Base-by-base conservation (phyloP, 2,329 filamentous ascomycete species). In the Aspergillus candidus region DNA sequence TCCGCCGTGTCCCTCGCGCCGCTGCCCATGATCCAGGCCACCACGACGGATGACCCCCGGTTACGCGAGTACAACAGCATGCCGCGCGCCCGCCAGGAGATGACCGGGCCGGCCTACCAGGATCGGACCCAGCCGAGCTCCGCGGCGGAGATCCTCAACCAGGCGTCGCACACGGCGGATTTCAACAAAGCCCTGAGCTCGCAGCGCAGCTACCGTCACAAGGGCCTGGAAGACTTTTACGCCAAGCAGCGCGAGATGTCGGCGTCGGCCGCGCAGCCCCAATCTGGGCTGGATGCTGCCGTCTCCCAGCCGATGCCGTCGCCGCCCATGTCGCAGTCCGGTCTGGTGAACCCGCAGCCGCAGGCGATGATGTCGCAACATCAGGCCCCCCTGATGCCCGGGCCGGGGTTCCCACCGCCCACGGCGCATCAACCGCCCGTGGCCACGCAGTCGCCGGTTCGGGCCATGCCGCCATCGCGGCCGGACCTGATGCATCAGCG, bases 161-260 rank as follows among this genome's bases (percentile, higher is more conserved):
- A 96, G 65, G 88, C 89, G 22, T 82, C 88, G 40, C 88, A 94
- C 51, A 85, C 91, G 13, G 88, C 88, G 46, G 91, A 97, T 55
- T 94, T 85, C 71, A 97, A 91, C 71, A 88, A 93, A 57, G 78
- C 79, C 37, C 75, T 97, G 40, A 88, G 86, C 58, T 79, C 86
- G 55, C 85, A 90, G 65, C 84, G 91, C 46, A 81, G 82, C 32
- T 83, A 86, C 67, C 85, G 93, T 46, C 79, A 76, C 47, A 83
- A 90, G 46, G 94, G 88, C 54, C 74, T 94, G 52, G 83, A 91
- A 43, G 82, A 81, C 43, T 78, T 89, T 52, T 97, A 90, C 86
- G 80, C 84, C 52, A 79, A 86, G 49, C 84, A 86, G 10, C 89
- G 94, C 53, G 88, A 96, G 61, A 81, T 85, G 47, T 82, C 87